Base-by-base conservation (phyloP, 495 filamentous ascomycete genomes). In the Penicillium cataractarum region DNA sequence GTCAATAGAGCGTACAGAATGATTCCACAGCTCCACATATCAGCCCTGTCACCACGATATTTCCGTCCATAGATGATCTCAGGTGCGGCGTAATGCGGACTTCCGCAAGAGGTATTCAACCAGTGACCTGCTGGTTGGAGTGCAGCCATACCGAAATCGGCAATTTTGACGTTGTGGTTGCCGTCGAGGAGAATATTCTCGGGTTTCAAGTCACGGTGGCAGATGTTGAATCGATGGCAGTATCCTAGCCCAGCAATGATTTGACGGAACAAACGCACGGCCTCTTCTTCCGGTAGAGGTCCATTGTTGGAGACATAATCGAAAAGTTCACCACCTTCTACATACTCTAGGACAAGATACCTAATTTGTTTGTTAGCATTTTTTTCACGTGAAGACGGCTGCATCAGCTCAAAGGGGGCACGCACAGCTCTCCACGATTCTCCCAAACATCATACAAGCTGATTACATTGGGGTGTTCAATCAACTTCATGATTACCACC, bases 81-180 rank as follows among this genome's bases (percentile, higher is more conserved):
- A 0, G 95, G 95, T 1, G 95, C 92, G 3, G 92, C 93, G 67
- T 98, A 98, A 74, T 98, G 95, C 5, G 94, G 94, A 61, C 96
- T 98, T 44, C 95, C 95, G 69, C 95, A 99, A 2, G 93, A 92
- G 0, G 94, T 97, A 39, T 83, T 88, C 37, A 99, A 80, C 75
- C 85, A 86, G 64, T 90, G 86, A 26, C 83, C 85, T 15, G 82
- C 78, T 29, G 96, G 94, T 64, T 97, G 94, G 31, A 98, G 77
- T 13, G 92, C 93, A 19, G 96, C 95, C 92, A 99, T 97, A 19
- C 95, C 94, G 74, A 98, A 99, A 74, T 99, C 95, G 33, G 92
- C 93, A 39, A 99, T 86, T 75, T 98, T 98, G 74, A 97, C 83
- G 48, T 90, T 87, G 24, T 82, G 81, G 13, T 86, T 74, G 6